phyloP scores from a whole-genome alignment of 371 early-diverging fungal species.

The Paraphysoderma sedebokerense region DNA sequence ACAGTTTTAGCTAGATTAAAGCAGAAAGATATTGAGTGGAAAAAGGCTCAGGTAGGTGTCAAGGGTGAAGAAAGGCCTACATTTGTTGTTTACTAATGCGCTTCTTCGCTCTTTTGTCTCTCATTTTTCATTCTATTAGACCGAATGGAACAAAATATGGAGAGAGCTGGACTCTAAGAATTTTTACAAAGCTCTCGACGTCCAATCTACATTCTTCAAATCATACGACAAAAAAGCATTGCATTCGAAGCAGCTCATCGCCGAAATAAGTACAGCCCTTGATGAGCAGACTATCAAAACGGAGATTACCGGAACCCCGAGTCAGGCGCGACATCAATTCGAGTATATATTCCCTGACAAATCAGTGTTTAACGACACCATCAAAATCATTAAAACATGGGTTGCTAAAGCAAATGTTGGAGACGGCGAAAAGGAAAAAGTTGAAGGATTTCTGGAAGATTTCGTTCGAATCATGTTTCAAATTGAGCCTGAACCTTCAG shows the following conservation, averaged over 20 bases:
- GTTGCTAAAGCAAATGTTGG: too few relatives aligned
- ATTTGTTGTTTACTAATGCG: too few relatives aligned
- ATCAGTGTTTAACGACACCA: not conserved
- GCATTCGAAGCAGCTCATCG: conserved; percentile 51
- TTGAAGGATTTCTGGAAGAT: not conserved
- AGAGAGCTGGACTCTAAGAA: conserved; percentile 81
- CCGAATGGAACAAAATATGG: conserved; percentile 92
- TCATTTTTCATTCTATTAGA: conserved; percentile 18
- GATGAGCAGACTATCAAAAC: conserved; percentile 19
- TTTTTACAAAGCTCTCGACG: conserved; percentile 93
- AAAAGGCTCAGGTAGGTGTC: conserved; percentile 35
- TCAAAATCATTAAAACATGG: not conserved
- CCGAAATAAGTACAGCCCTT: conserved; percentile 67
- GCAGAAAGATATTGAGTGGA: conserved; percentile 97
- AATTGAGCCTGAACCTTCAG: not conserved
- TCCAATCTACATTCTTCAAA: conserved; percentile 80
- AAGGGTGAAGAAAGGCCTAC: too few relatives aligned
- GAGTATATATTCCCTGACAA: conserved; percentile 1
- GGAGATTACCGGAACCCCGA: not conserved
- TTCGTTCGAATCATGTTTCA: not conserved
- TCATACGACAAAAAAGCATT: conserved; percentile 68
- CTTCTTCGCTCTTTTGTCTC: not conserved
- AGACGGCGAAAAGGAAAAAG: not conserved
- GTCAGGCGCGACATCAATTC: conserved; percentile 2
- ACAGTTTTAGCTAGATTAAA: conserved; percentile 89